Percentiles rank a stretch among this genome's conserved stretches.
phyloP scores from a whole-genome alignment of 345 rosid genomes.

The Atalantia buxifolia region DNA sequence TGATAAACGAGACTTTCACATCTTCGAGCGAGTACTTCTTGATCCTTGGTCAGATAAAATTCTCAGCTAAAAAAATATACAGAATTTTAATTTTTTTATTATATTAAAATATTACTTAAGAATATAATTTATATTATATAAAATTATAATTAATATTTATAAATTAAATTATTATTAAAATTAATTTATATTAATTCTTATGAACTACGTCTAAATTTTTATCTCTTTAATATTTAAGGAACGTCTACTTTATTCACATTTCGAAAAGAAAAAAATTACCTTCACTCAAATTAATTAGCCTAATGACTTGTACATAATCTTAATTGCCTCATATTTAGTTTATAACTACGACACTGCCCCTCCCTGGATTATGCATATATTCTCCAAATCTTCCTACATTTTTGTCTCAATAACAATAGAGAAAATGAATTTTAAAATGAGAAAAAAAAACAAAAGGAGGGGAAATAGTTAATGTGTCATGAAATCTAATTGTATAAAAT shows the following conservation, averaged over 20 bases:
- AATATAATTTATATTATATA: too few relatives aligned
- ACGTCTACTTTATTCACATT: too few relatives aligned
- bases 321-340: background rate
- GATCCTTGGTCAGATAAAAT: background rate
- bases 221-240: too few relatives aligned
- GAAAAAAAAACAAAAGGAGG: constrained; percentile 12
- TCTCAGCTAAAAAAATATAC: background rate
- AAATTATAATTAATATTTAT: too few relatives aligned
- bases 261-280: too few relatives aligned
- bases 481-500: constrained; percentile 2
- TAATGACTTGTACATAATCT: too few relatives aligned
- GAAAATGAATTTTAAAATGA: background rate
- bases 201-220: too few relatives aligned
- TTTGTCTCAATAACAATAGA: constrained; percentile 17
- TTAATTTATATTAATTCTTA: too few relatives aligned
- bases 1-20: background rate
- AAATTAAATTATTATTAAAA: too few relatives aligned
- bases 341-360: background rate
- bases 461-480: background rate
- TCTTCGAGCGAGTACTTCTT: background rate
- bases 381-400: constrained; percentile 21
- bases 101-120: too few relatives aligned
- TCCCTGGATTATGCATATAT: constrained; percentile 23
- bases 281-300: too few relatives aligned
- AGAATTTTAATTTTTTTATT: background rate